Evolutionary conservation across 495 filamentous ascomycete genomes (phyloP).

Genomic region (Collariella sp.): DNA sequence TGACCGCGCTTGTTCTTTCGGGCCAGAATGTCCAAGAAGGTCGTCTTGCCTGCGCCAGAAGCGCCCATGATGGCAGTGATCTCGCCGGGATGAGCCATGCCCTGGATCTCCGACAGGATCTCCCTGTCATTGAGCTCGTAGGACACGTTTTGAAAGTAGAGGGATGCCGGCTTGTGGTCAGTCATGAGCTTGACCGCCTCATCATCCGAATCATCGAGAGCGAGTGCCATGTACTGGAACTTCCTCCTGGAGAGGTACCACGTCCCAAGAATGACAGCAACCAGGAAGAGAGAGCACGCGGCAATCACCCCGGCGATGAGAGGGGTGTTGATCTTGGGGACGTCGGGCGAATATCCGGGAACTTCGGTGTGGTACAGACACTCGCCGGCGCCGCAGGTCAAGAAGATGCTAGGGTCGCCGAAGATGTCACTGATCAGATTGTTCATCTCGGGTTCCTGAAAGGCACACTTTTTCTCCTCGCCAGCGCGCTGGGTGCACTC

Average conservation of each 20-base stretch:
- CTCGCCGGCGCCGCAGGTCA: slow-evolving; percentile 79
- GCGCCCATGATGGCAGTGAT: slow-evolving; percentile 97
- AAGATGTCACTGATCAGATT: slow-evolving; percentile 78
- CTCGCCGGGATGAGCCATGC: slow-evolving; percentile 80
- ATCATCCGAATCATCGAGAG: slow-evolving; percentile 84
- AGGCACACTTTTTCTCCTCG: slow-evolving; percentile 58
- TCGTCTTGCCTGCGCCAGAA: slow-evolving; percentile 94
- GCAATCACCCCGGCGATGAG: slow-evolving; percentile 93
- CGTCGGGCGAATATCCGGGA: slow-evolving; percentile 76
- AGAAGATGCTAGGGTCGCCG: slow-evolving; percentile 77
- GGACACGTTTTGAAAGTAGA: slow-evolving; percentile 82
- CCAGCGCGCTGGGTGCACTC: slow-evolving; percentile 55
- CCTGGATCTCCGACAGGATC: slow-evolving; percentile 72
- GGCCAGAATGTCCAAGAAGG: slow-evolving; percentile 92
- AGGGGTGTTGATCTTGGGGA: slow-evolving; percentile 96
- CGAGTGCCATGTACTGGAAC: slow-evolving; percentile 61
- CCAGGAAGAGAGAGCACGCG: slow-evolving; percentile 75
- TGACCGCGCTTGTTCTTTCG: slow-evolving; percentile 92
- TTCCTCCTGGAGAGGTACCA: slow-evolving; percentile 85
- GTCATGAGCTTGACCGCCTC: slow-evolving; percentile 76
- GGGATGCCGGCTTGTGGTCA: slow-evolving; percentile 81
- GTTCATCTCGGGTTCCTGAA: slow-evolving; percentile 87
- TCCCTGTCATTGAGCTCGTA: slow-evolving; percentile 81
- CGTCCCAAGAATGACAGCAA: slow-evolving; percentile 68
- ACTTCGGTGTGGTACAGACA: slow-evolving; percentile 88